Evolutionary conservation across 148 eudicot genomes (phyloP).

Genomic region (Talinum fruticosum): DNA sequence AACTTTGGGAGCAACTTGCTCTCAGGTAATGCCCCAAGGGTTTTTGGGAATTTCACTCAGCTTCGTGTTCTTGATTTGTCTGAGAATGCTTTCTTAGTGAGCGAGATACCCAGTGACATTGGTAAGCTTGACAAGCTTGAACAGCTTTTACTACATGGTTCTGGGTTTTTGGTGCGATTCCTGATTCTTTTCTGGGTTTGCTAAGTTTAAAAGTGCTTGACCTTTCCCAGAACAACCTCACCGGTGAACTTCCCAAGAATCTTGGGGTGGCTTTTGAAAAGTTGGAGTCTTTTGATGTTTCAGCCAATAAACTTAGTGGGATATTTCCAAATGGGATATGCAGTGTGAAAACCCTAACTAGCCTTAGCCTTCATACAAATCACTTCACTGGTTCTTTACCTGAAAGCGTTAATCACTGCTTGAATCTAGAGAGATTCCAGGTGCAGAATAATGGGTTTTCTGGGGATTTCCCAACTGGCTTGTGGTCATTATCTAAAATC

Average conservation of each 20-base stretch:
- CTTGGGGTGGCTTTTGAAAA: conserved; percentile 45
- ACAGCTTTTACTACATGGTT: conserved; percentile 61
- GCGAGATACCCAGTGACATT: conserved; percentile 65
- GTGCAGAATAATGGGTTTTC: conserved; percentile 74
- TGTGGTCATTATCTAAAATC: conserved; percentile 82
- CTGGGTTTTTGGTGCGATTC: conserved; percentile 72
- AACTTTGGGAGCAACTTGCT: conserved; percentile 72
- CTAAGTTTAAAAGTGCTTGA: conserved; percentile 49
- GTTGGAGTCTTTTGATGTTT: conserved; percentile 77
- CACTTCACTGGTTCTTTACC: conserved; percentile 60
- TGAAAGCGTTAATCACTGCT: conserved; percentile 44
- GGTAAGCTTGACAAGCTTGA: conserved; percentile 57
- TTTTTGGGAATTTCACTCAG: conserved; percentile 63
- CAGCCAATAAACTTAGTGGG: conserved; percentile 71
- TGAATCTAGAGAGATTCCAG: conserved; percentile 67
- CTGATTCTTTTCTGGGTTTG: conserved; percentile 51
- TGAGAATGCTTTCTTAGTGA: conserved; percentile 55
- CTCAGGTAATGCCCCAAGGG: conserved; percentile 55
- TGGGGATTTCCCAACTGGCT: conserved; percentile 64
- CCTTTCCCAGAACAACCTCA: conserved; percentile 80
- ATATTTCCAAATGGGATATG: conserved; percentile 58
- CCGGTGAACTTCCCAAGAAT: conserved; percentile 54
- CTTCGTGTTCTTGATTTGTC: conserved; percentile 75
- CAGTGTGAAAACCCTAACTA: conserved; percentile 35
- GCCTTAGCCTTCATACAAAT: conserved; percentile 65